Conservation (phyloP, 495 filamentous ascomycete species). For the Tuber borchii region DNA sequence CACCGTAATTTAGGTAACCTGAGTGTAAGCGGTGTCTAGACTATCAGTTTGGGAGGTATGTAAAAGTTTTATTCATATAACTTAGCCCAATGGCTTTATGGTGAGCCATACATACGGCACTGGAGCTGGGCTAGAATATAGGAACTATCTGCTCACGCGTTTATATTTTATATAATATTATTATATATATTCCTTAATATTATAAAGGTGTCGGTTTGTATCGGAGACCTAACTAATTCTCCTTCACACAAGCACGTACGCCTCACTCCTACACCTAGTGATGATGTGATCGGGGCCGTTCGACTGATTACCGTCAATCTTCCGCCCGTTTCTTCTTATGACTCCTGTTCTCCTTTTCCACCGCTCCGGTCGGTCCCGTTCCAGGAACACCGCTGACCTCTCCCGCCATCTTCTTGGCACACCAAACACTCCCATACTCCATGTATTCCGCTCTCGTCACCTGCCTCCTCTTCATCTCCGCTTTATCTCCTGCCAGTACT, state of each 20-base stretch:
- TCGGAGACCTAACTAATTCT: not conserved
- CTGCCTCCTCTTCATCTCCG: slow-evolving; percentile 54
- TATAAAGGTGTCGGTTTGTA: not conserved
- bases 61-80: not conserved
- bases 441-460: slow-evolving; percentile 86
- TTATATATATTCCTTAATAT: not conserved
- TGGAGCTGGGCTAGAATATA: not conserved
- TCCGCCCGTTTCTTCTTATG: slow-evolving; percentile 39
- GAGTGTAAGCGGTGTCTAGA: not conserved
- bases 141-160: not conserved
- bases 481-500: slow-evolving; percentile 61
- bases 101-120: not conserved
- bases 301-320: slow-evolving; percentile 14
- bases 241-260: not conserved
- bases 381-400: slow-evolving; percentile 22
- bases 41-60: not conserved
- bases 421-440: slow-evolving; percentile 75
- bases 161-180: not conserved
- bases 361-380: slow-evolving; percentile 17
- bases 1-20: not conserved
- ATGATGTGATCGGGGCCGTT: not conserved
- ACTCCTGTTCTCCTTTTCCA: slow-evolving; percentile 28
- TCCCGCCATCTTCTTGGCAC: slow-evolving; percentile 63
- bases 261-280: not conserved
- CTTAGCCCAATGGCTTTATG: not conserved